phyloP scores from a whole-genome alignment of 495 filamentous ascomycete species.

The Aspergillus haitiensis region DNA sequence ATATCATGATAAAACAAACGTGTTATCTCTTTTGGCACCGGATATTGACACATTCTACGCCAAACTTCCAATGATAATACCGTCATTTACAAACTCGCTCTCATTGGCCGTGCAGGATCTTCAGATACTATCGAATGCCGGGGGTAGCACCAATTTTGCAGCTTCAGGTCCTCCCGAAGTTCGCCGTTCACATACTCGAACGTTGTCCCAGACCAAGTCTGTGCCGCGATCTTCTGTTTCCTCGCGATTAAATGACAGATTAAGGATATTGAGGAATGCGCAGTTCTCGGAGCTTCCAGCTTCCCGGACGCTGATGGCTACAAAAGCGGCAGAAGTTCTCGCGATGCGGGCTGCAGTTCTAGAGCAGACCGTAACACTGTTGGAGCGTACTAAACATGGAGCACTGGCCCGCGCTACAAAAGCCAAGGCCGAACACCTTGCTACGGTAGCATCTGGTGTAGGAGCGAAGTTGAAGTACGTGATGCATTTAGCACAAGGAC shows the following conservation, averaged over 20 bases:
- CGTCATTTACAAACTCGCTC: conserved; percentile 31
- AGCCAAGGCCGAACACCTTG: conserved; percentile 57
- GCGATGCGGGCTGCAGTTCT: conserved; percentile 34
- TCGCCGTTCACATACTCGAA: conserved; percentile 30
- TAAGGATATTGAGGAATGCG: conserved; percentile 28
- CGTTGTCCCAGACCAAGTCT: conserved; percentile 28
- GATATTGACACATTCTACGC: conserved; percentile 43
- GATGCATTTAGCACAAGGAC: not conserved
- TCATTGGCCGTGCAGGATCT: conserved; percentile 31
- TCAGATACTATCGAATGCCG: conserved; percentile 30
- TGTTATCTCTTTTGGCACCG: conserved; percentile 36
- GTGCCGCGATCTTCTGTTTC: conserved; percentile 30
- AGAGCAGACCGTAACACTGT: conserved; percentile 42
- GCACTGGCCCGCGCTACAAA: conserved; percentile 56
- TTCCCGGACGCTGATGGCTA: conserved; percentile 39
- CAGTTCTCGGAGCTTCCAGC: conserved; percentile 39
- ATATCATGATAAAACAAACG: conserved; percentile 21
- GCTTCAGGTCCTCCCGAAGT: conserved; percentile 6
- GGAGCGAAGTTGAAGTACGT: conserved; percentile 54
- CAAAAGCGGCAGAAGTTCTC: conserved; percentile 39
- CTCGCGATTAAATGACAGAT: conserved; percentile 29
- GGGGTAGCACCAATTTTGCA: conserved; percentile 5
- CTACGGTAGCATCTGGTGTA: conserved; percentile 56
- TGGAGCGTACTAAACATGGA: conserved; percentile 67
- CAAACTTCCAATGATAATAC: conserved; percentile 31